phyloP scores from a whole-genome alignment of 2,329 filamentous ascomycete genomes.

The Fusarium piperis region DNA sequence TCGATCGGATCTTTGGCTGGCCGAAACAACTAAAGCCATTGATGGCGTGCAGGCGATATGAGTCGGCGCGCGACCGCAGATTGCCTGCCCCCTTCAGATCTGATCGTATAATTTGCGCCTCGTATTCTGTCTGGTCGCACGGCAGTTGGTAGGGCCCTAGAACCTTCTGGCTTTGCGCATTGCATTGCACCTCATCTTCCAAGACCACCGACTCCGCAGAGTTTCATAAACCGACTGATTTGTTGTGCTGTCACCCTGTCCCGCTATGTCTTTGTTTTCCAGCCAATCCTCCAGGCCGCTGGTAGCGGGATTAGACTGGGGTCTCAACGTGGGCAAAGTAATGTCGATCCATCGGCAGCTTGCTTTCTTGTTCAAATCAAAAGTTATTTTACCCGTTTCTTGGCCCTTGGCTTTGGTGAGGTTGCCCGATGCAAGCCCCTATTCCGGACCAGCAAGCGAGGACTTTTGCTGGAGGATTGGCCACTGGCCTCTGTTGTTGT shows the following conservation, averaged over 20 bases:
- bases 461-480: slow-evolving; percentile 15
- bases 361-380: slow-evolving; percentile 33
- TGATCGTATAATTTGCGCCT: slow-evolving; percentile 26
- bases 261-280: not conserved
- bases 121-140: slow-evolving; percentile 27
- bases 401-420: slow-evolving; percentile 24
- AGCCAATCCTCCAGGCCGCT: not conserved
- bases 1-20: slow-evolving; percentile 21
- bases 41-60: not conserved
- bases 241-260: slow-evolving; percentile 3
- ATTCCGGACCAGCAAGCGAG: slow-evolving; percentile 20
- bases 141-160: slow-evolving; percentile 1
- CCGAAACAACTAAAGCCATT: slow-evolving; percentile 25
- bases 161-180: slow-evolving; percentile 7
- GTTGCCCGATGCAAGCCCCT: slow-evolving; percentile 15
- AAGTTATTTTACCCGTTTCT: slow-evolving; percentile 22
- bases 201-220: not conserved
- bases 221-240: not conserved
- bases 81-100: slow-evolving; percentile 11
- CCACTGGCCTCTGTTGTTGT: not conserved
- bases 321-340: slow-evolving; percentile 13
- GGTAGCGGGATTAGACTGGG: not conserved
- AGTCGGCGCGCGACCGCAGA: not conserved
- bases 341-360: slow-evolving; percentile 37
- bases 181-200: not conserved